phyloP scores from a whole-genome alignment of 805 yeast species.

The Brettanomyces anomalus region DNA sequence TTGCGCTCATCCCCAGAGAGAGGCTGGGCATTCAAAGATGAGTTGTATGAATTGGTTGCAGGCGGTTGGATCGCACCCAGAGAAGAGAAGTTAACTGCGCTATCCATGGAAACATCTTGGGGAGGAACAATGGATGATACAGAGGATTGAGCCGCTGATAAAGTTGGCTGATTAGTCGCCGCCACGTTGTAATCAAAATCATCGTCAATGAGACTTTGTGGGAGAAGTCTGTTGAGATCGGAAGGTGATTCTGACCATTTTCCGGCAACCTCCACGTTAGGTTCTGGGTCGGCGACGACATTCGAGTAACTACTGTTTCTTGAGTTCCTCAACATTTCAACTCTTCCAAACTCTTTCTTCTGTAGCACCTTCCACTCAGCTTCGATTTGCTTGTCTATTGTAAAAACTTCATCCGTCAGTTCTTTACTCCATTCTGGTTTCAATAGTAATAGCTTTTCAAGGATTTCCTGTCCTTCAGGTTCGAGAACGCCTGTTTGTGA shows the following conservation, averaged over 20 bases:
- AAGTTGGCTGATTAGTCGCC: background rate
- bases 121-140: background rate
- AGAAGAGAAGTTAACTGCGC: background rate
- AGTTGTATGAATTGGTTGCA: background rate
- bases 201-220: conserved; percentile 23
- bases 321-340: conserved; percentile 15
- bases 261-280: background rate
- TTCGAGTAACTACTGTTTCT: background rate
- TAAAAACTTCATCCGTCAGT: conserved; percentile 20
- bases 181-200: conserved; percentile 5
- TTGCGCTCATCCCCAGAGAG: no score
- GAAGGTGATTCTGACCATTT: conserved; percentile 5
- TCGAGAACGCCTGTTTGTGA: conserved; percentile 21
- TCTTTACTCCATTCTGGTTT: conserved; percentile 25
- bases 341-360: conserved; percentile 26
- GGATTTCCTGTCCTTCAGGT: conserved; percentile 19
- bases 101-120: background rate
- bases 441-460: conserved; percentile 15
- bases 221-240: conserved; percentile 19
- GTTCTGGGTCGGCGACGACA: background rate
- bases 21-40: background rate
- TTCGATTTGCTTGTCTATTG: conserved; percentile 26
- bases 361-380: conserved; percentile 32
- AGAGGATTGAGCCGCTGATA: background rate
- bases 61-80: background rate